phyloP scores from a whole-genome alignment of 495 filamentous ascomycete genomes.

The Cercophora scortea region DNA sequence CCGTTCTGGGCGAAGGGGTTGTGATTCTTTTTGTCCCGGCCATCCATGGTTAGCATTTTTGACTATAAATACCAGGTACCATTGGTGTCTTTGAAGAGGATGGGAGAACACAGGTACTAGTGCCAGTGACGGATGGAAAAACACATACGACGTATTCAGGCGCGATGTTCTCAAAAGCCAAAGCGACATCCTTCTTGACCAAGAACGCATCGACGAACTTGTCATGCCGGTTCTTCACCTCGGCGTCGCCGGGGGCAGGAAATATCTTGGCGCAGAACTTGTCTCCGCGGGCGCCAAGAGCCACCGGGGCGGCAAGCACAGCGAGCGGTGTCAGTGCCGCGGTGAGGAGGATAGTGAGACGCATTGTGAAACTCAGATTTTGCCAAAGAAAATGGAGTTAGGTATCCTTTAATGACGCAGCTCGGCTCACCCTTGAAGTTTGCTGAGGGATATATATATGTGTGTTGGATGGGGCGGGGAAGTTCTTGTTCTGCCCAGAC shows the following conservation, averaged over 20 bases:
- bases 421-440: no score
- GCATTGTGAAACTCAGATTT: no score
- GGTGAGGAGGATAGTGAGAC: neutral
- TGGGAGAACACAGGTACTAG: no score
- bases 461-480: no score
- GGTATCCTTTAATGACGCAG: no score
- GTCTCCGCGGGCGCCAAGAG: neutral
- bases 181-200: constrained; percentile 3
- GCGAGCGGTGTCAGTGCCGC: neutral
- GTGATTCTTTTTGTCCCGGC: constrained; percentile 2
- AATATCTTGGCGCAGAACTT: constrained; percentile 1
- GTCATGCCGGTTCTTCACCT: constrained; percentile 1
- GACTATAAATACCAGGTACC: no score
- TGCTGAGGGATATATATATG: no score
- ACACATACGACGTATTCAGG: constrained; percentile 1
- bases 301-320: neutral
- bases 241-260: neutral
- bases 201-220: constrained; percentile 6
- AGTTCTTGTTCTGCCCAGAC: no score
- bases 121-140: neutral
- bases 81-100: no score
- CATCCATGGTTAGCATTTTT: neutral
- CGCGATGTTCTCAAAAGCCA: constrained; percentile 3
- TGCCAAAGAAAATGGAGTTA: no score
- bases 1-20: neutral